phyloP scores from a whole-genome alignment of 352 stramenopile species.

The Pythium graminicola region DNA sequence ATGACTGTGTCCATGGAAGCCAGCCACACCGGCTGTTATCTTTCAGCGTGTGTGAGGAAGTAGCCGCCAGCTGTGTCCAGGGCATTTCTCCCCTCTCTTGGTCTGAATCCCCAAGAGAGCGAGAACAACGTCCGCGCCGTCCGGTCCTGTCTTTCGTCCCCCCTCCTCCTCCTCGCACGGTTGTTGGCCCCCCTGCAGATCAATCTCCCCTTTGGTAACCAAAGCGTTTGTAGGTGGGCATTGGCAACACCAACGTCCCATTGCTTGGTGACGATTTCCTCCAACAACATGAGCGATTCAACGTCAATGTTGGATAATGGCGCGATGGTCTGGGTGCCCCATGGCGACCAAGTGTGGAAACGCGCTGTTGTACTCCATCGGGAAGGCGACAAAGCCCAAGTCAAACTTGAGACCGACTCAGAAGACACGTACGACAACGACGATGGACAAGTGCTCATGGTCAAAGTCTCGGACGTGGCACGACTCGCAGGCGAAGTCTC shows the following conservation, averaged over 20 bases:
- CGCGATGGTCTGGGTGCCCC: slow-evolving; percentile 76
- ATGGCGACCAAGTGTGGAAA: slow-evolving; percentile 73
- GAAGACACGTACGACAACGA: slow-evolving; percentile 47
- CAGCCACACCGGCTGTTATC: no score
- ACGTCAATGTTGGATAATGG: slow-evolving; percentile 46
- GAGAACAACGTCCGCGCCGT: slow-evolving; percentile 6
- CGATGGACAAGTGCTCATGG: slow-evolving; percentile 48
- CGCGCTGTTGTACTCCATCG: slow-evolving; percentile 60
- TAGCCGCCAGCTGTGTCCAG: slow-evolving; percentile 15
- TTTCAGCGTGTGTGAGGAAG: no score
- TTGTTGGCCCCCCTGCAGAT: no score
- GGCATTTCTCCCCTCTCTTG: not conserved
- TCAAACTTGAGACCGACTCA: slow-evolving; percentile 54
- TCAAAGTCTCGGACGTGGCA: slow-evolving; percentile 62
- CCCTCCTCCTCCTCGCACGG: no score
- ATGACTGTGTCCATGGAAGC: no score
- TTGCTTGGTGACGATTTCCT: no score
- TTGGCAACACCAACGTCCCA: no score
- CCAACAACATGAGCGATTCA: slow-evolving; percentile 8
- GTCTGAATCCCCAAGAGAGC: slow-evolving; percentile 5
- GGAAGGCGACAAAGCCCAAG: slow-evolving; percentile 41
- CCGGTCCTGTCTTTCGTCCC: slow-evolving; percentile 3
- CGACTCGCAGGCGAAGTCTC: slow-evolving; percentile 66
- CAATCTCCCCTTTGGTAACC: not conserved
- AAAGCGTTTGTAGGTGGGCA: slow-evolving; percentile 1